Conservation (phyloP, 805 yeast species). For the Scheffersomyces coipomensis region DNA sequence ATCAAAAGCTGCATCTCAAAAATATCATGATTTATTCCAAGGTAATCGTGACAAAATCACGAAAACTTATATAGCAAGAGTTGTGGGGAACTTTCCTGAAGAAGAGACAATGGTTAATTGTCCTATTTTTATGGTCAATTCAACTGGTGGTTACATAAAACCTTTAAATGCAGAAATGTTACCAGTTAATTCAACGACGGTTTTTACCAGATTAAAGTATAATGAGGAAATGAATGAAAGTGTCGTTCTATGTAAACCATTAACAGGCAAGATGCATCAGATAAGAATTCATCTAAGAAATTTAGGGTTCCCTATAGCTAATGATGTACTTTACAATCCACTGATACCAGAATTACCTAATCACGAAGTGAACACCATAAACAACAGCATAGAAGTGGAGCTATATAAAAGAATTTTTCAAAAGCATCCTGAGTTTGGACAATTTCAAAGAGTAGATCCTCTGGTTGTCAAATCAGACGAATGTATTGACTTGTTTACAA, state of each 20-base stretch:
- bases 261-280: conserved; percentile 58
- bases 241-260: conserved; percentile 47
- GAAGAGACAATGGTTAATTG: conserved; percentile 26
- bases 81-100: conserved; percentile 38
- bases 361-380: conserved; percentile 13
- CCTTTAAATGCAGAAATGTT: conserved; percentile 23
- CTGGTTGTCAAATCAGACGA: conserved; percentile 4
- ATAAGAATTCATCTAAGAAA: conserved; percentile 54
- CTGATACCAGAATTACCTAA: conserved; percentile 3
- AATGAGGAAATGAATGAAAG: conserved; percentile 30
- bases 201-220: conserved; percentile 30
- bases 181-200: conserved; percentile 31
- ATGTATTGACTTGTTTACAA: conserved; percentile 11
- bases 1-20: conserved; percentile 27
- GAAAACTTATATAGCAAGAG: conserved; percentile 49
- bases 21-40: conserved; percentile 29
- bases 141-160: conserved; percentile 31
- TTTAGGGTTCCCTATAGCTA: conserved; percentile 81
- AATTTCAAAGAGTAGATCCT: conserved; percentile 7
- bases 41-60: conserved; percentile 21
- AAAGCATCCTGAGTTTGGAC: conserved; percentile 13
- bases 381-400: conserved; percentile 19
- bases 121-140: conserved; percentile 38
- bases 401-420: conserved; percentile 19
- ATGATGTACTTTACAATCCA: conserved; percentile 52